Evolutionary conservation across 2,329 filamentous ascomycete species (phyloP).

Genomic region (Amylocarpus encephaloides): DNA sequence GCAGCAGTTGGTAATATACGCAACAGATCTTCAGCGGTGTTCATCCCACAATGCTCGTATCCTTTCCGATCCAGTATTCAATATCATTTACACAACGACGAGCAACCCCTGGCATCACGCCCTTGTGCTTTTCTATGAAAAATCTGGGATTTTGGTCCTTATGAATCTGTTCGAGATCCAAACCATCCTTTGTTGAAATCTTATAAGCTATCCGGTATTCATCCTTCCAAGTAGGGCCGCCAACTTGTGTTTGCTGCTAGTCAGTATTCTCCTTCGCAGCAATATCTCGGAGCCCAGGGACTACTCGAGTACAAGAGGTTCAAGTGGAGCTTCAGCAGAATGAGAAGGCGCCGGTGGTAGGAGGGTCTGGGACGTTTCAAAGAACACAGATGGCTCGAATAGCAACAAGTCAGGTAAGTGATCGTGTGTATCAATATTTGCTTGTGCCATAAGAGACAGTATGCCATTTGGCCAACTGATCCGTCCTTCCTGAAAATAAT

Average conservation of each 20-base stretch:
- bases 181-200: conserved; percentile 20
- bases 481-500: too few species aligned
- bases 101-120: conserved; percentile 28
- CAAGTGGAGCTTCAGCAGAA: conserved; percentile 3
- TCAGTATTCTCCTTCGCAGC: conserved; percentile 24
- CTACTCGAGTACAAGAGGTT: conserved; percentile 19
- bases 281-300: conserved; percentile 21
- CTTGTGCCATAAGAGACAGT: too few species aligned
- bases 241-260: conserved; percentile 27
- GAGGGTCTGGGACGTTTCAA: neutral
- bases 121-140: conserved; percentile 23
- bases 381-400: neutral
- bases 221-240: conserved; percentile 19
- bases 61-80: too few species aligned
- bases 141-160: conserved; percentile 29
- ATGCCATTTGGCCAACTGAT: too few species aligned
- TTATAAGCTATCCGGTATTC: conserved; percentile 25
- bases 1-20: too few species aligned
- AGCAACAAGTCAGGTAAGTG: neutral
- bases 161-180: conserved; percentile 29
- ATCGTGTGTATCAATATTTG: neutral
- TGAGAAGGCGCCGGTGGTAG: conserved; percentile 4
- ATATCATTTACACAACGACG: too few species aligned
- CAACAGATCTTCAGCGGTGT: too few species aligned
- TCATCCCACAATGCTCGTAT: too few species aligned